Percentiles rank a stretch among this genome's conserved stretches.
These are phyloP conservation scores for Coemansia sp. DNA, from an alignment of 192 early-diverging fungal species.

Conservation along the genomic window DNA sequence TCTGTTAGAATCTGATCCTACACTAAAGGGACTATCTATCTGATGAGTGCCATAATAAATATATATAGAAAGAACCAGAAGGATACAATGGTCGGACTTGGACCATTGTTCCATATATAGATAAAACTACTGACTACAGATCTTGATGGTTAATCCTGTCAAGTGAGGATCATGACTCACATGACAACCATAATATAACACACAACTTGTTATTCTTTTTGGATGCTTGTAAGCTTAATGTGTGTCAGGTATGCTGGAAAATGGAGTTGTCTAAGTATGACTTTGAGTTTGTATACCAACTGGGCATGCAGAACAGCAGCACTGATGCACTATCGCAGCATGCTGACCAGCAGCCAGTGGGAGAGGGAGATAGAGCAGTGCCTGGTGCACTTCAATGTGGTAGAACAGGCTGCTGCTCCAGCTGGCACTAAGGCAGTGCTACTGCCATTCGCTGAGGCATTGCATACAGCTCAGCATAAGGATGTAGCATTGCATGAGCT, in stretches of 20 bases:
- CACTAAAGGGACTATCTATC: too few species aligned
- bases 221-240: background rate
- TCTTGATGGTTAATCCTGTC: too few species aligned
- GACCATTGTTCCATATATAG: too few species aligned
- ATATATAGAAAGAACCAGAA: too few species aligned
- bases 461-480: background rate
- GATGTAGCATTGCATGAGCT: background rate
- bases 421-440: background rate
- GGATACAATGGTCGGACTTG: too few species aligned
- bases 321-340: constrained; percentile 7
- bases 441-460: background rate
- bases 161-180: too few species aligned
- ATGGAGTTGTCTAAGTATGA: constrained; percentile 1
- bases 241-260: constrained; percentile 4
- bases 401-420: too few species aligned
- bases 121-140: too few species aligned
- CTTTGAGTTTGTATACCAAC: constrained; percentile 1
- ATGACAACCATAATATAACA: too few species aligned
- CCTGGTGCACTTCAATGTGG: background rate
- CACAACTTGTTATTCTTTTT: too few species aligned
- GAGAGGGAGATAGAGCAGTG: background rate
- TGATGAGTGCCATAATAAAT: too few species aligned
- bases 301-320: background rate
- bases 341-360: background rate
- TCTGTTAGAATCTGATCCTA: too few species aligned